phyloP scores from a whole-genome alignment of 2,329 filamentous ascomycete species.

The Ustulina deusta region DNA sequence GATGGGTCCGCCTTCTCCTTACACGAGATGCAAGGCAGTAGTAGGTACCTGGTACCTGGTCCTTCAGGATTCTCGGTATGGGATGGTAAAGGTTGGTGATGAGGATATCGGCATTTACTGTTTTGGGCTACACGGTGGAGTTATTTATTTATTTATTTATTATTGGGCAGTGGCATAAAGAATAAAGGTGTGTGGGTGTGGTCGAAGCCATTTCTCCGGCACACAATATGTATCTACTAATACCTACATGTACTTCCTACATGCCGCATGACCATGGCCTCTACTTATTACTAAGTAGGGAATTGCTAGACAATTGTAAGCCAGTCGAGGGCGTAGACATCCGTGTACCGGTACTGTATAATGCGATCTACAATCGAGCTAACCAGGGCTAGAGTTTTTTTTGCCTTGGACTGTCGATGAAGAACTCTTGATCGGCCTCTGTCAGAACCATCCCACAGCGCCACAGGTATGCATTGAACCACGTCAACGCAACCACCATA shows the following conservation, averaged over 20 bases:
- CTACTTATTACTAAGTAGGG: slow-evolving; percentile 1
- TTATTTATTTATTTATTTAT: slow-evolving; percentile 1
- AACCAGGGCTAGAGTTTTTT: slow-evolving; percentile 3
- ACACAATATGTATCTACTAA: slow-evolving; percentile 21
- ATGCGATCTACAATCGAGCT: slow-evolving; percentile 10
- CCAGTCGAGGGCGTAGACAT: background rate
- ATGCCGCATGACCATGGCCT: slow-evolving; percentile 11
- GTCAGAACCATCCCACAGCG: background rate
- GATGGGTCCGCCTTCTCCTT: background rate
- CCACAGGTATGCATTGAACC: slow-evolving; percentile 10
- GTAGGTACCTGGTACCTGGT: slow-evolving; percentile 9
- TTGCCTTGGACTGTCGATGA: background rate
- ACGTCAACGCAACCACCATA: slow-evolving; percentile 1
- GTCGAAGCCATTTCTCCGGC: background rate
- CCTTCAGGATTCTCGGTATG: slow-evolving; percentile 29
- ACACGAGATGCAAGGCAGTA: slow-evolving; percentile 15
- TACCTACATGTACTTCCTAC: background rate
- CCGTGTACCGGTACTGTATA: background rate
- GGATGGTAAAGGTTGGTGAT: slow-evolving; percentile 14
- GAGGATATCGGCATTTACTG: slow-evolving; percentile 27
- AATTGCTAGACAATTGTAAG: background rate
- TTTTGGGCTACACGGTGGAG: slow-evolving; percentile 31
- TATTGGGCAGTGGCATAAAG: slow-evolving; percentile 29
- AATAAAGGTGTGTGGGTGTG: slow-evolving; percentile 10
- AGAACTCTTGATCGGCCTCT: slow-evolving; percentile 11